Percentiles rank a stretch among this genome's conserved stretches.
Conservation (phyloP, 179 eudicot genomes). For the Camellia oleifera region DNA sequence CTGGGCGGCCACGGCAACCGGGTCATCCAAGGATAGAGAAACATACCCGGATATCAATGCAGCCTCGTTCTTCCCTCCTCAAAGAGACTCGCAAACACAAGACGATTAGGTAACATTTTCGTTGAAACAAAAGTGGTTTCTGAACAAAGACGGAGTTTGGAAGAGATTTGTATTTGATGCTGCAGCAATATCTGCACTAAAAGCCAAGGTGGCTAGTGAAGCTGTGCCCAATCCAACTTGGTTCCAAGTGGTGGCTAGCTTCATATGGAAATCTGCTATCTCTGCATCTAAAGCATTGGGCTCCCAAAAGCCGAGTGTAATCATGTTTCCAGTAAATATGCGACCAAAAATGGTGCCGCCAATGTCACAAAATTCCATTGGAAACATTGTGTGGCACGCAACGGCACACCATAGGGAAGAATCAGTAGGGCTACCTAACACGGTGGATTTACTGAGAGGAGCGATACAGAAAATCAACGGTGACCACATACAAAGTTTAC, state of each 20-base stretch:
- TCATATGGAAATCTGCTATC: no score
- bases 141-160: not conserved
- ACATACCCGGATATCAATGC: not conserved
- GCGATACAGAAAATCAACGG: no score
- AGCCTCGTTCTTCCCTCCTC: not conserved
- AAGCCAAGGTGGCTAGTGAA: slow-evolving; percentile 8
- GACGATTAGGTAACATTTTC: not conserved
- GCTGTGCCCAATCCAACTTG: slow-evolving; percentile 16
- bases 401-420: no score
- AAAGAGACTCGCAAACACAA: no score
- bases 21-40: not conserved
- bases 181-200: slow-evolving; percentile 8
- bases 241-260: not conserved
- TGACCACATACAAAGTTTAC: no score
- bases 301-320: no score
- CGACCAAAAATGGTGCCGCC: slow-evolving; percentile 7
- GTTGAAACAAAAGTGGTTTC: not conserved
- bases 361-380: slow-evolving; percentile 5
- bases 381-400: slow-evolving; percentile 11
- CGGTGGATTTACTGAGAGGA: no score
- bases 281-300: no score
- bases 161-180: slow-evolving; percentile 7
- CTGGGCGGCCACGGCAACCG: not conserved
- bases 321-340: no score
- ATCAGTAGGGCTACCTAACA: no score